Evolutionary conservation across 768 basidiomycete genomes (phyloP).

Genomic region (Tremella fuciformis): DNA sequence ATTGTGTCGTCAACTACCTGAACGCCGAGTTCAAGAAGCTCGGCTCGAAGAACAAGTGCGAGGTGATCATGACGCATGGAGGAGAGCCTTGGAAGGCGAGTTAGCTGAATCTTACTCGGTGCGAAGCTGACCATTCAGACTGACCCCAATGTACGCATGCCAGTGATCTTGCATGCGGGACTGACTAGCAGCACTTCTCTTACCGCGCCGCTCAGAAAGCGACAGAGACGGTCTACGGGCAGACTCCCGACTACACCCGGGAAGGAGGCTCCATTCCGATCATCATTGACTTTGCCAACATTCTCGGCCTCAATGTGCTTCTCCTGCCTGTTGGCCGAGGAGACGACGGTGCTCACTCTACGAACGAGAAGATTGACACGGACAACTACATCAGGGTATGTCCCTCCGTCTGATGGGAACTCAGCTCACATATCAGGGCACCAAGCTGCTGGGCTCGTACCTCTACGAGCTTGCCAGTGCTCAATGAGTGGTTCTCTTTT

Average conservation of each 20-base stretch:
- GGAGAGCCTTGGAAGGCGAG: constrained; percentile 82
- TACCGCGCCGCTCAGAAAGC: constrained; percentile 82
- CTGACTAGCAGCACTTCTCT: constrained; percentile 81
- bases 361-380: constrained; percentile 89
- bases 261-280: constrained; percentile 76
- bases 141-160: constrained; percentile 38
- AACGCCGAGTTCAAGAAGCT: constrained; percentile 78
- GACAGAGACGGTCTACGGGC: constrained; percentile 61
- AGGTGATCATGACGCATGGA: constrained; percentile 68
- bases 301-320: constrained; percentile 77
- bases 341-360: constrained; percentile 77
- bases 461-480: constrained; percentile 65
- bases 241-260: constrained; percentile 52
- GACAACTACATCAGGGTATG: constrained; percentile 83
- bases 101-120: not conserved
- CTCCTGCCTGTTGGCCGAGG: constrained; percentile 89
- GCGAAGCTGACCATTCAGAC: constrained; percentile 15
- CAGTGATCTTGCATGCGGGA: not conserved
- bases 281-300: constrained; percentile 88
- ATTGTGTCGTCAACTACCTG: constrained; percentile 68
- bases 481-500: not conserved
- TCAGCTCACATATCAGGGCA: constrained; percentile 36
- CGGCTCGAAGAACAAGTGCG: constrained; percentile 75
- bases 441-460: constrained; percentile 75
- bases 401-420: constrained; percentile 29